phyloP scores from a whole-genome alignment of 2,329 filamentous ascomycete species.

The Aspergillus caelatus region DNA sequence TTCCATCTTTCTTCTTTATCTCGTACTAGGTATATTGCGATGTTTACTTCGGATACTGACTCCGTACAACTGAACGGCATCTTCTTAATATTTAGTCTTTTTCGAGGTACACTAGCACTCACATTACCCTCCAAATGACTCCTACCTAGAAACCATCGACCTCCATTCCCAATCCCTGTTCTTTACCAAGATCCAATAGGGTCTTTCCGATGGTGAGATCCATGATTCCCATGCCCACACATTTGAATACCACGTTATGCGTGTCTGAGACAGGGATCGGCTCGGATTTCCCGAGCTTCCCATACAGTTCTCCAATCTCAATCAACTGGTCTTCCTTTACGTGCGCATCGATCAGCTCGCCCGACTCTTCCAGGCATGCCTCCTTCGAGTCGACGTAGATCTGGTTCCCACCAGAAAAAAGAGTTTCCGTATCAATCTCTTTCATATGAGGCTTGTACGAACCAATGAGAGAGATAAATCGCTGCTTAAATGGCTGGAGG shows the following conservation, averaged over 20 bases:
- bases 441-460: conserved; percentile 59
- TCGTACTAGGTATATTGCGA: neutral
- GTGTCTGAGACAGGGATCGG: conserved; percentile 30
- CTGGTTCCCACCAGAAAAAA: conserved; percentile 61
- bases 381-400: conserved; percentile 66
- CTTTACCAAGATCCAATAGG: conserved; percentile 40
- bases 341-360: conserved; percentile 48
- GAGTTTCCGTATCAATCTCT: conserved; percentile 50
- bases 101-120: neutral
- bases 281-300: conserved; percentile 17
- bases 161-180: conserved; percentile 35
- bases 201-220: conserved; percentile 51
- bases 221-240: conserved; percentile 56
- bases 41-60: neutral
- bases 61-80: neutral
- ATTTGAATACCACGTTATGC: conserved; percentile 53
- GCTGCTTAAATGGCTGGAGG: conserved; percentile 39
- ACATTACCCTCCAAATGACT: neutral
- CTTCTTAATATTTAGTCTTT: neutral
- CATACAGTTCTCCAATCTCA: conserved; percentile 47
- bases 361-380: conserved; percentile 50
- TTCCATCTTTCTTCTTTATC: neutral
- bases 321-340: conserved; percentile 41
- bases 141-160: conserved; percentile 40
- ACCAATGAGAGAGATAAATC: conserved; percentile 56